Evolutionary conservation across 2,329 filamentous ascomycete genomes (phyloP), one percentile per base, ranked within the genome.

Genomic region (Xylariaceae sp.): DNA sequence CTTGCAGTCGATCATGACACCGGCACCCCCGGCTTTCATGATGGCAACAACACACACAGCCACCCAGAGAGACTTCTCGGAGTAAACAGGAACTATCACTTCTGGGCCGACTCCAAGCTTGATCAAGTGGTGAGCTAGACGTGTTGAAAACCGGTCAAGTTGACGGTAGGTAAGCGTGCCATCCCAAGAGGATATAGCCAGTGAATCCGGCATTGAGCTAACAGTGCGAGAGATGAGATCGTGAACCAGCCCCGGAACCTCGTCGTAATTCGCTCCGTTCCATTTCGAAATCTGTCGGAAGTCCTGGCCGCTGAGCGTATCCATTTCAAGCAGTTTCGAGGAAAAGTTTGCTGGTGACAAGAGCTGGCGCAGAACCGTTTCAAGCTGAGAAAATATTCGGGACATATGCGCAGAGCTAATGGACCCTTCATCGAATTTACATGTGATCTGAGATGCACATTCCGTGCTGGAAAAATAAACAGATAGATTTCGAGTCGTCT

Each of bases 41-140:
- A 53, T 21, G 2, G 18, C 51, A 22, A 53, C 15, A n/a, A 44
- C 12, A 16, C 45, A 26, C 3, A 53, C 45, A 9, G 26, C 10
- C 10, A 37, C 30, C 44, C 51, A 53, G 8, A 22, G n/a, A 4
- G 51, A 48, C n/a, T 49, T 53, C 18, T 53, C 51, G 8, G 39
- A 40, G 13, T 10, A 42, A 7, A 53, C 2, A 15, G 51, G 45
- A 3, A 53, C 39, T n/a, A 49, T 26, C 2, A 37, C 37, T 15
- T 26, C 45, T 2, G 32, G 22, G 5, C 46, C 39, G 22, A 49
- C 22, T 10, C 39, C 40, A 30, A 41, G 44, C 6, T 16, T 1
- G 1, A 47, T 36, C 3, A 53, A 16, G 5, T 44, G 36, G 37
- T 19, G 18, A n/a, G 51, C 51, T 10, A 53, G 40, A 5, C 8